Conservation (phyloP, 257 asterid genomes). For the Scutellaria baicalensis region DNA sequence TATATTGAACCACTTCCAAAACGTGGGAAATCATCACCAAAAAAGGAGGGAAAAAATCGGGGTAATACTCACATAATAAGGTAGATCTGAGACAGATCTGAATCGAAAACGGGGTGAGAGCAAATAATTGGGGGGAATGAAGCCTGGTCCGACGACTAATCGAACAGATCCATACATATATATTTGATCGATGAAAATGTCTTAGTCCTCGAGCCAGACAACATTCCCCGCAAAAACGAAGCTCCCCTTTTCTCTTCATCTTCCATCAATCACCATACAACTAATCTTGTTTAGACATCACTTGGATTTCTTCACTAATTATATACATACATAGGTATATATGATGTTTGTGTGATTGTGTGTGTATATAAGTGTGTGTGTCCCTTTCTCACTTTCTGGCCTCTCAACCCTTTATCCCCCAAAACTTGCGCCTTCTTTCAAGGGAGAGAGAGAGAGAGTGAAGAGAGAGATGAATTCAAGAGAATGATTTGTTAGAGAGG, state of each 20-base stretch:
- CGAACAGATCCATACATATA: conserved; percentile 16
- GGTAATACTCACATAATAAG: neutral
- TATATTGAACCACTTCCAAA: neutral
- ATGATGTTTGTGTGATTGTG: neutral
- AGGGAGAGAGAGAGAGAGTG: conserved; percentile 22
- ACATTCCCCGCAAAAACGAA: conserved; percentile 44
- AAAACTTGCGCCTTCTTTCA: conserved; percentile 48
- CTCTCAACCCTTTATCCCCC: conserved; percentile 38
- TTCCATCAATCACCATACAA: neutral
- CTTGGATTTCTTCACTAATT: neutral
- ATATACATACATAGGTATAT: neutral
- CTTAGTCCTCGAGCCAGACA: conserved; percentile 52
- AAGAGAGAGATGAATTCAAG: conserved; percentile 13
- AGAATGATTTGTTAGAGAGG: conserved; percentile 5
- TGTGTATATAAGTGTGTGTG: neutral
- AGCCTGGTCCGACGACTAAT: conserved; percentile 53
- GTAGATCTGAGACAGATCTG: neutral
- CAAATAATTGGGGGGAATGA: conserved; percentile 39
- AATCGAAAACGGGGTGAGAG: neutral
- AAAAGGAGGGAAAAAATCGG: neutral
- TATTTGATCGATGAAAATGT: neutral
- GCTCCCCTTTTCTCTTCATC: conserved; percentile 13
- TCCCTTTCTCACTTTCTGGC: conserved; percentile 12
- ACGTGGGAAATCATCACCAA: neutral
- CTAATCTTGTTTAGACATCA: too few relatives aligned